Base-by-base conservation (phyloP, 2,329 filamentous ascomycete species). In the Phaeophleospora eucalypticola region DNA sequence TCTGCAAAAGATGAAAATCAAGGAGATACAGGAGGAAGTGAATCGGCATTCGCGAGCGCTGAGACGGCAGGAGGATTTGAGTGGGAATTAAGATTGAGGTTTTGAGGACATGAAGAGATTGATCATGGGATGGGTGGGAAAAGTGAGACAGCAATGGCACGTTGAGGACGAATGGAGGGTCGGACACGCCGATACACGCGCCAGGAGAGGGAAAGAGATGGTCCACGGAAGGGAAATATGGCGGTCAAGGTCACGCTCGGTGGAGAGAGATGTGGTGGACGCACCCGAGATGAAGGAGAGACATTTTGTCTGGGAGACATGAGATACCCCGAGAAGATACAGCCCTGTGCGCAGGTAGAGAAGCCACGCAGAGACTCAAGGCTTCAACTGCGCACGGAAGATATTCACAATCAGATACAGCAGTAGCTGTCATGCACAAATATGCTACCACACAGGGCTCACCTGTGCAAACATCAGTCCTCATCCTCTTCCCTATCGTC, bases 1-100 rank as follows among this genome's bases (percentile, higher is more conserved):
- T 65, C 78, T 88, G 57, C 83, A 87, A 58, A 86, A 84, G 68
- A 76, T 90, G 71, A 86, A 83, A 58, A 90, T 97, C 65, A 87
- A 87, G 65, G 86, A 89, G 62, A 80, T 97, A 16, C 78, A 91
- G 48, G 87, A 89, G 67, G 89, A 97, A 69, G 83, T 95, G 36
- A 87, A 96, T 67, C 79, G 93, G 61, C 89, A 97, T 72, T 95
- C 89, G 41, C 80, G 93, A 57, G 75, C 77, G 58, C 71, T 97
- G 63, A 83, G 88, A 61, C 84, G 95, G 66, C 82, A 88, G 69
- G 87, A 89, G 59, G 90, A 94, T 64, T 72, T 97, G 65, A 70
- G 75, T 58, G 78, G 71, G 21, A 53, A 55, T 39, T 50, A 42
- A 38, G 33, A 34, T 47, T 10, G 16, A 7, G 15, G 8, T 36